Percentiles rank a stretch among this genome's conserved stretches.
Evolutionary conservation across 805 yeast genomes (phyloP).

Genomic region (Groenewaldozyma salmanticensis): DNA sequence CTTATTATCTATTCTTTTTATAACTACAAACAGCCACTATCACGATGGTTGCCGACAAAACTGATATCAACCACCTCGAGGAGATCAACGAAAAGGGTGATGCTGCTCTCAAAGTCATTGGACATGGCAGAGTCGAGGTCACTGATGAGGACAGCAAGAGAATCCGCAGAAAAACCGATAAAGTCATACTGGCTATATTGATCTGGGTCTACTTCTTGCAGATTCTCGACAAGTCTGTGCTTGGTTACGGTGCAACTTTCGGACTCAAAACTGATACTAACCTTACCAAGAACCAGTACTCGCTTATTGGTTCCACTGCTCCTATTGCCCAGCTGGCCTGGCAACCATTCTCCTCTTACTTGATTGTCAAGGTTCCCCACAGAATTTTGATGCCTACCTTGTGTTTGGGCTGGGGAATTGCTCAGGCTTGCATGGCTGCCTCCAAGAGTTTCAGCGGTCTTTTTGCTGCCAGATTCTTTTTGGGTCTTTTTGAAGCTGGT

Average conservation of each 20-base stretch:
- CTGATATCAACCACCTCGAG: background rate
- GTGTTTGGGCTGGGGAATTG: constrained; percentile 4
- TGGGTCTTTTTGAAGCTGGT: constrained; percentile 44
- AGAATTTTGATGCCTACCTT: background rate
- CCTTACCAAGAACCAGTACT: background rate
- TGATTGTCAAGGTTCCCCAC: constrained; percentile 1
- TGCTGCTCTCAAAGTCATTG: background rate
- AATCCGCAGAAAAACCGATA: constrained; percentile 1
- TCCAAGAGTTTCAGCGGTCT: constrained; percentile 39
- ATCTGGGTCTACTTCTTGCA: background rate
- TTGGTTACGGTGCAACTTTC: background rate
- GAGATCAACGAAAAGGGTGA: background rate
- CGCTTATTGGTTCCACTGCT: constrained; percentile 35
- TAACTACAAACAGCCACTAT: too few relatives aligned
- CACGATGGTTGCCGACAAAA: too few relatives aligned
- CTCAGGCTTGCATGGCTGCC: constrained; percentile 14
- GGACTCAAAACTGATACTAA: background rate
- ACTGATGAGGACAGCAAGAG: constrained; percentile 1
- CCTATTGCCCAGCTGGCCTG: constrained; percentile 39
- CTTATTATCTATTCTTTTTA: too few relatives aligned
- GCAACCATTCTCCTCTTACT: constrained; percentile 36
- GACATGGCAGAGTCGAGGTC: background rate
- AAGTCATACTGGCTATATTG: background rate
- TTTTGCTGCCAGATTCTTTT: constrained; percentile 36
- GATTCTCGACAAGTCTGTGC: background rate